Conservation (phyloP, 139 green algal species). For the Picochlorum sp. region DNA sequence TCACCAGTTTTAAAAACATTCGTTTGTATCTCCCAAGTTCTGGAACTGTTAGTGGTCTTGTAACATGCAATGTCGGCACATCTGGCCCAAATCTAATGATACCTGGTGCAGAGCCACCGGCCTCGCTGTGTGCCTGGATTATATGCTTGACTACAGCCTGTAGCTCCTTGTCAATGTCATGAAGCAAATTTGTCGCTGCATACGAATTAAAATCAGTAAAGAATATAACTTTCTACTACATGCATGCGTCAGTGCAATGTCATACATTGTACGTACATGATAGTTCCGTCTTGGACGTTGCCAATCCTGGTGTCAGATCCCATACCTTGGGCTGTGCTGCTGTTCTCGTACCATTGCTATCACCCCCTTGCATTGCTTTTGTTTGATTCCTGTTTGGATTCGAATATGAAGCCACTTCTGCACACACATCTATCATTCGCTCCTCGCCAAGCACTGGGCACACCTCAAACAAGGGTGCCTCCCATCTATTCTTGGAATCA, state of each 20-base stretch:
- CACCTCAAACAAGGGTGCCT: slow-evolving; percentile 71
- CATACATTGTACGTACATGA: slow-evolving; percentile 3
- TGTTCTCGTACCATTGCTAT: not conserved
- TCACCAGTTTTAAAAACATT: slow-evolving; percentile 73
- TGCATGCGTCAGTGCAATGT: not conserved
- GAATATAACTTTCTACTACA: not conserved
- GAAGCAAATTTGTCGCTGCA: slow-evolving; percentile 71
- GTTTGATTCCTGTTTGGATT: not conserved
- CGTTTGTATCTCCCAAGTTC: slow-evolving; percentile 82
- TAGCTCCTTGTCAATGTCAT: slow-evolving; percentile 72
- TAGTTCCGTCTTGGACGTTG: slow-evolving; percentile 10
- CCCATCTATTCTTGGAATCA: slow-evolving; percentile 81
- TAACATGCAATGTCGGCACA: slow-evolving; percentile 28
- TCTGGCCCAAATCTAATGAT: slow-evolving; percentile 30
- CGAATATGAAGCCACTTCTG: not conserved
- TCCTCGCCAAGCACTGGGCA: slow-evolving; percentile 11
- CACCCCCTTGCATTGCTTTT: too few species aligned
- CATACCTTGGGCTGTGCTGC: not conserved
- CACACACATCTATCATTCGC: not conserved
- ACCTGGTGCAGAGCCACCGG: slow-evolving; percentile 28
- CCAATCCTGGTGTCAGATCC: slow-evolving; percentile 9
- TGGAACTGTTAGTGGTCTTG: slow-evolving; percentile 23
- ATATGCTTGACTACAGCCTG: slow-evolving; percentile 53
- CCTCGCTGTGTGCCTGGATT: slow-evolving; percentile 46
- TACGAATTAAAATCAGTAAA: too few species aligned